A percentile compares a stretch with the other conserved stretches of the same genome.
These are phyloP conservation scores for Paraphoma sp. DNA, from an alignment of 2,329 filamentous ascomycete species.

Conservation along the genomic window DNA sequence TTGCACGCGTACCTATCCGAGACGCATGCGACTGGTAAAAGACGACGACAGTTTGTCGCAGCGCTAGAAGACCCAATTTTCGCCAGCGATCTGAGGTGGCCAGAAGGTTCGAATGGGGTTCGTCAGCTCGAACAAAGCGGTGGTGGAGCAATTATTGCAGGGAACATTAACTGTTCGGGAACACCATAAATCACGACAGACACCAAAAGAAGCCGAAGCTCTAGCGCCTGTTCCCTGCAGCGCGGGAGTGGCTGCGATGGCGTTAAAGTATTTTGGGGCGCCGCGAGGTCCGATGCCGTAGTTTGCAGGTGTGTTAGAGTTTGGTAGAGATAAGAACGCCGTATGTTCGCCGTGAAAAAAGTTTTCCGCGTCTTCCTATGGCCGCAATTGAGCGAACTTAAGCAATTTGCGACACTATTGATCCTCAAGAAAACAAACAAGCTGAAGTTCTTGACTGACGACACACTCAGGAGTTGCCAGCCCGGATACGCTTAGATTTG, in stretches of 20 bases:
- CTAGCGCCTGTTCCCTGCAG: conserved; percentile 18
- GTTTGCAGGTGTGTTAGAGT: conserved; percentile 17
- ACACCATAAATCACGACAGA: conserved; percentile 24
- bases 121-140: conserved; percentile 33
- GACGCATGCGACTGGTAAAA: conserved; percentile 12
- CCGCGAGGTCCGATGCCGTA: conserved; percentile 15
- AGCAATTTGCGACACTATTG: neutral
- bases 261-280: conserved; percentile 23
- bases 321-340: conserved; percentile 11
- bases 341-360: conserved; percentile 17
- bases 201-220: conserved; percentile 21
- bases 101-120: conserved; percentile 41
- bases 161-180: conserved; percentile 25
- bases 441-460: conserved; percentile 26
- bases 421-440: neutral
- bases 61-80: conserved; percentile 30
- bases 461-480: conserved; percentile 23
- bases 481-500: conserved; percentile 31
- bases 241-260: conserved; percentile 37
- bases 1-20: conserved; percentile 17
- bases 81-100: conserved; percentile 28
- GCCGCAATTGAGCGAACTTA: conserved; percentile 12
- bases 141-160: conserved; percentile 29
- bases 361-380: conserved; percentile 4
- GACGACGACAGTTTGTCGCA: conserved; percentile 18